Conservation (phyloP, 768 basidiomycete species). For the Mycena vulgaris region DNA sequence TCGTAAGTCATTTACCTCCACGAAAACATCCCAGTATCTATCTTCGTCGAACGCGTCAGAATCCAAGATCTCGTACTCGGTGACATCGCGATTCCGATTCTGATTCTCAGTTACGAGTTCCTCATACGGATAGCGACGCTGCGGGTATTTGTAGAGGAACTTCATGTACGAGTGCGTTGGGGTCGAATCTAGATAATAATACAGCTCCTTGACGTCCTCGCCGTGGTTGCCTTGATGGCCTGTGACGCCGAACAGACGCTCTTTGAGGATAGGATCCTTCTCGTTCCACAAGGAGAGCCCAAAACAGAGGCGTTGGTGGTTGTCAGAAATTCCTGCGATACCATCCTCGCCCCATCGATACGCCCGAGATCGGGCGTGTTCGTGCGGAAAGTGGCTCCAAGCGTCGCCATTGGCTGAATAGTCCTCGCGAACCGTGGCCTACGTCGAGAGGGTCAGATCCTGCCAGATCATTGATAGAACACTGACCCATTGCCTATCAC, state of each 20-base stretch:
- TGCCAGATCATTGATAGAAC: slow-evolving; percentile 3
- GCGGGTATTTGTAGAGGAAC: slow-evolving; percentile 99
- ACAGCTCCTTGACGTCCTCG: slow-evolving; percentile 98
- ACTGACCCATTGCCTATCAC: slow-evolving; percentile 97
- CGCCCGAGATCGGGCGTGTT: slow-evolving; percentile 92
- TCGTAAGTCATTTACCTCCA: slow-evolving; percentile 76
- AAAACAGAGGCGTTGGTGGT: slow-evolving; percentile 95
- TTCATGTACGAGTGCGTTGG: slow-evolving; percentile 99
- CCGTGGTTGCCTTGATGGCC: slow-evolving; percentile 99
- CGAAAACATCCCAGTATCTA: slow-evolving; percentile 98
- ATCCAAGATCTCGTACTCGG: slow-evolving; percentile 95
- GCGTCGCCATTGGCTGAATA: slow-evolving; percentile 97
- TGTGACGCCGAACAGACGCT: slow-evolving; percentile 95
- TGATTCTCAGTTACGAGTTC: slow-evolving; percentile 90
- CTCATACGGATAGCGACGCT: slow-evolving; percentile 93
- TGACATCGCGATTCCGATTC: slow-evolving; percentile 85
- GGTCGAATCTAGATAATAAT: slow-evolving; percentile 98
- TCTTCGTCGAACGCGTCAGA: slow-evolving; percentile 93
- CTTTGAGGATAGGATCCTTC: slow-evolving; percentile 94
- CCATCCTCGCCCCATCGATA: slow-evolving; percentile 99
- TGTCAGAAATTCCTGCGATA: slow-evolving; percentile 97
- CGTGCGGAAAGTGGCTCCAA: slow-evolving; percentile 96
- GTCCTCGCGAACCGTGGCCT: slow-evolving; percentile 99
- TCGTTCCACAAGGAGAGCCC: slow-evolving; percentile 96
- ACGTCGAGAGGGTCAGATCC: slow-evolving; percentile 30